A percentile compares a stretch with the other conserved stretches of the same genome.
Evolutionary conservation across 257 asterid species (phyloP).

Genomic region (Orobanche coerulescens): DNA sequence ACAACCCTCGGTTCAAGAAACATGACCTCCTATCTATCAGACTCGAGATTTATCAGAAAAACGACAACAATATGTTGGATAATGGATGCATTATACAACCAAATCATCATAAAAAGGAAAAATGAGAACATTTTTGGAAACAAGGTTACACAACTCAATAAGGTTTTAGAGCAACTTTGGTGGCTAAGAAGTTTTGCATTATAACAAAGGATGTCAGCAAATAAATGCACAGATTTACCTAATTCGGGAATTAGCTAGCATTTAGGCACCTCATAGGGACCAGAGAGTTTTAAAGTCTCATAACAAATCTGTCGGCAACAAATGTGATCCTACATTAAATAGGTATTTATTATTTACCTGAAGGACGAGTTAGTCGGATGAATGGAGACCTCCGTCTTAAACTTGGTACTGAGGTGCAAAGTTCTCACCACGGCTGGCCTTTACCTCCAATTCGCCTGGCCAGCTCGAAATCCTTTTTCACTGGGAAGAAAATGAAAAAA

Average conservation of each 20-base stretch:
- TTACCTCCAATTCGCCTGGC: slow-evolving; percentile 90
- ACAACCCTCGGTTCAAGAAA: too few species aligned
- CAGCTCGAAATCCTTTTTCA: slow-evolving; percentile 87
- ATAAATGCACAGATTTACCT: slow-evolving; percentile 6
- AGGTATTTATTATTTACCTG: slow-evolving; percentile 14
- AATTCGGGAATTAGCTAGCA: slow-evolving; percentile 4
- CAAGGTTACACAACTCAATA: background rate
- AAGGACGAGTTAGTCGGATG: background rate
- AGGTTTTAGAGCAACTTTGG: background rate
- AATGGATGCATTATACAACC: too few species aligned
- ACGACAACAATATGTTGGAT: too few species aligned
- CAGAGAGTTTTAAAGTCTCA: background rate
- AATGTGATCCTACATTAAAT: background rate
- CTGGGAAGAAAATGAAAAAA: slow-evolving; percentile 31
- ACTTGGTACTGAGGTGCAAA: background rate
- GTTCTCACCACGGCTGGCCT: slow-evolving; percentile 70
- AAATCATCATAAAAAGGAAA: background rate
- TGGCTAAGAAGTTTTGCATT: background rate
- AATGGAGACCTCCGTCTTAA: background rate
- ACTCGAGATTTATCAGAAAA: too few species aligned
- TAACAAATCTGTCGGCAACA: too few species aligned
- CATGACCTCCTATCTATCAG: too few species aligned
- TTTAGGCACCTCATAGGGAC: background rate
- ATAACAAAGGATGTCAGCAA: slow-evolving; percentile 12
- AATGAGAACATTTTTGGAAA: background rate